Percentiles rank a stretch among this genome's conserved stretches.
These are phyloP conservation scores for Linderina pennispora DNA, from an alignment of 192 early-diverging fungal species.

Conservation along the genomic window DNA sequence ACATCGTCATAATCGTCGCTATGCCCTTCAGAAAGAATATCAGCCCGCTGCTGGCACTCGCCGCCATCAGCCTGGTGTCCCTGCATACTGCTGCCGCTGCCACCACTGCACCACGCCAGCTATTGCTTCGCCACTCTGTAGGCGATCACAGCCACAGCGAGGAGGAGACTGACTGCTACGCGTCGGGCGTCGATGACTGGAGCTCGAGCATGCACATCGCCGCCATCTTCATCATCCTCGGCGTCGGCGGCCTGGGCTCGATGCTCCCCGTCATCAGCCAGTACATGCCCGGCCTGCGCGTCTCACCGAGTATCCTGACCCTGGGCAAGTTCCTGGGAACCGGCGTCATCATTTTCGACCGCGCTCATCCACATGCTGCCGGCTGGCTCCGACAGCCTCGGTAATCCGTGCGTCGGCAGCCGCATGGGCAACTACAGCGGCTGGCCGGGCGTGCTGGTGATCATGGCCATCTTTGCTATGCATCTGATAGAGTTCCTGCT, in stretches of 20 bases:
- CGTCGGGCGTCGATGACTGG: constrained; percentile 30
- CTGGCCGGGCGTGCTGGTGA: constrained; percentile 53
- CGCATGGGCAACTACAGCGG: constrained; percentile 47
- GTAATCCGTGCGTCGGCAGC: constrained; percentile 48
- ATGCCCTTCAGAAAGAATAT: no score
- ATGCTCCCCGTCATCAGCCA: constrained; percentile 49
- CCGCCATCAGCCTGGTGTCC: no score
- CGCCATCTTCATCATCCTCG: constrained; percentile 54
- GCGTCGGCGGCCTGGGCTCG: constrained; percentile 45
- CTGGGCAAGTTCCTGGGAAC: constrained; percentile 56
- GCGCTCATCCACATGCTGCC: constrained; percentile 76
- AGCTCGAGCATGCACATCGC: constrained; percentile 47
- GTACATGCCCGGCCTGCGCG: constrained; percentile 21
- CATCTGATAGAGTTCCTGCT: constrained; percentile 60
- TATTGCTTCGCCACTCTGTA: no score
- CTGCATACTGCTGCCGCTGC: no score
- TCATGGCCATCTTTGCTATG: constrained; percentile 59
- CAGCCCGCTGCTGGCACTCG: no score
- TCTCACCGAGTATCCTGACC: constrained; percentile 40
- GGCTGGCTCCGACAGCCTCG: constrained; percentile 45
- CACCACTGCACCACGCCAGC: no score
- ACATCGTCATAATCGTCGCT: no score
- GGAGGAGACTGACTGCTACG: constrained; percentile 24
- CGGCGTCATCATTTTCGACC: constrained; percentile 71
- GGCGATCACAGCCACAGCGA: constrained; percentile 7